Evolutionary conservation across 805 yeast genomes (phyloP).

Genomic region (Yarrowia sp.): DNA sequence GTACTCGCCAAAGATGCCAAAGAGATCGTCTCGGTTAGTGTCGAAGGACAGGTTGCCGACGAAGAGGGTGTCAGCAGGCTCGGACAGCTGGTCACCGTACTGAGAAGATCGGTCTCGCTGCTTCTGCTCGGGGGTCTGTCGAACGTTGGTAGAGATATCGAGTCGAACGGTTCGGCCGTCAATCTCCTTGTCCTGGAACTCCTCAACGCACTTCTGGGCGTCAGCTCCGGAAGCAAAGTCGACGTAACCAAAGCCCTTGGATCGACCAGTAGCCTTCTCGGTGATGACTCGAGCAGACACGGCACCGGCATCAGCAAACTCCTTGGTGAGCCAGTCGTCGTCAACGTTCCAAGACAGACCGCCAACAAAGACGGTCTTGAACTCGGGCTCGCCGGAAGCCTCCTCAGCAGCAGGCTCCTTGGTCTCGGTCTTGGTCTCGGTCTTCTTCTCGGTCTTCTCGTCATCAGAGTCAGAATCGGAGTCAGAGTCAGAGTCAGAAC

Average conservation of each 20-base stretch:
- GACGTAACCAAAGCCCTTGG: constrained; percentile 93
- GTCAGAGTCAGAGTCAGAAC: constrained; percentile 32
- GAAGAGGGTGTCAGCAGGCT: constrained; percentile 93
- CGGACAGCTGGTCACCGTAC: constrained; percentile 86
- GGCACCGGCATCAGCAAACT: constrained; percentile 76
- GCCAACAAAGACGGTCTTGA: constrained; percentile 91
- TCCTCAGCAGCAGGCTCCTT: constrained; percentile 38
- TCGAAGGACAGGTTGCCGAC: constrained; percentile 94
- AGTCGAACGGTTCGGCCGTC: constrained; percentile 96
- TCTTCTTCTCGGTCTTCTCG: constrained; percentile 49
- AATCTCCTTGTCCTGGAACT: constrained; percentile 87
- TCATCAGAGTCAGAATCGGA: constrained; percentile 39
- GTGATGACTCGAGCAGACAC: constrained; percentile 90
- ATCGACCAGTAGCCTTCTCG: constrained; percentile 88
- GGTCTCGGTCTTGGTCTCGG: constrained; percentile 38
- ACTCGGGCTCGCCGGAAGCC: constrained; percentile 42
- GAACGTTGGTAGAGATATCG: constrained; percentile 83
- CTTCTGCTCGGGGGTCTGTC: constrained; percentile 48
- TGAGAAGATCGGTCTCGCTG: constrained; percentile 75
- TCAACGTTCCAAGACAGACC: constrained; percentile 96
- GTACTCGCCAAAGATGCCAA: constrained; percentile 65
- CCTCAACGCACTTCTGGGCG: constrained; percentile 83
- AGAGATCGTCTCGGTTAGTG: constrained; percentile 75
- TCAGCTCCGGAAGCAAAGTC: constrained; percentile 74
- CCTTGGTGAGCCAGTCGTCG: constrained; percentile 87